Percentiles rank a stretch among this genome's conserved stretches.
phyloP scores from a whole-genome alignment of 1,284 basidiomycete genomes.

The Fomitopsis pinicola region DNA sequence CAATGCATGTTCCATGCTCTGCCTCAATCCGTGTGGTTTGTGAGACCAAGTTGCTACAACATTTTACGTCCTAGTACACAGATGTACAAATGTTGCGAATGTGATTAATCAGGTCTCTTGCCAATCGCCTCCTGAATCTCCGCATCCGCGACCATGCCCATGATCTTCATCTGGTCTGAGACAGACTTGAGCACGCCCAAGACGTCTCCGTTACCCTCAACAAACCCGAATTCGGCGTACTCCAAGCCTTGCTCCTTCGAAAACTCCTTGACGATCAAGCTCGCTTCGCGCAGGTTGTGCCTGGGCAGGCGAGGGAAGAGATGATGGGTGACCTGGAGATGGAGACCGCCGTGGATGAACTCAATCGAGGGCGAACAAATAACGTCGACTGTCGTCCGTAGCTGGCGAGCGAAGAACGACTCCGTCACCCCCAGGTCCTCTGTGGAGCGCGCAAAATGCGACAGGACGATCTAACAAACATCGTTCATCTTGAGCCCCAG shows the following conservation, averaged over 20 bases:
- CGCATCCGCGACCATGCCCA: constrained; percentile 67
- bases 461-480: constrained; percentile 81
- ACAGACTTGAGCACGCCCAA: constrained; percentile 73
- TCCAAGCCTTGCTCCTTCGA: constrained; percentile 79
- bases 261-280: constrained; percentile 80
- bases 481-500: not conserved
- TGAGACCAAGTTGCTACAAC: not conserved
- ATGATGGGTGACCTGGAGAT: constrained; percentile 97
- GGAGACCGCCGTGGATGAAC: constrained; percentile 90
- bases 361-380: constrained; percentile 80
- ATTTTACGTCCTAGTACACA: not conserved
- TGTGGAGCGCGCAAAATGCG: constrained; percentile 96
- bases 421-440: constrained; percentile 88
- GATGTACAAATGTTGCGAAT: not conserved
- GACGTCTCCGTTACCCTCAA: constrained; percentile 80
- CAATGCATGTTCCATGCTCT: not conserved
- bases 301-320: constrained; percentile 94
- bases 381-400: constrained; percentile 96
- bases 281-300: constrained; percentile 86
- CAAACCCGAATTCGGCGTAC: constrained; percentile 90
- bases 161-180: constrained; percentile 76
- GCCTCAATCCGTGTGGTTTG: not conserved
- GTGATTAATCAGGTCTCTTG: constrained; percentile 14
- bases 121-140: constrained; percentile 56
- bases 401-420: constrained; percentile 89